Conservation (phyloP, 345 rosid genomes). For the Lenwebbia sp. region DNA sequence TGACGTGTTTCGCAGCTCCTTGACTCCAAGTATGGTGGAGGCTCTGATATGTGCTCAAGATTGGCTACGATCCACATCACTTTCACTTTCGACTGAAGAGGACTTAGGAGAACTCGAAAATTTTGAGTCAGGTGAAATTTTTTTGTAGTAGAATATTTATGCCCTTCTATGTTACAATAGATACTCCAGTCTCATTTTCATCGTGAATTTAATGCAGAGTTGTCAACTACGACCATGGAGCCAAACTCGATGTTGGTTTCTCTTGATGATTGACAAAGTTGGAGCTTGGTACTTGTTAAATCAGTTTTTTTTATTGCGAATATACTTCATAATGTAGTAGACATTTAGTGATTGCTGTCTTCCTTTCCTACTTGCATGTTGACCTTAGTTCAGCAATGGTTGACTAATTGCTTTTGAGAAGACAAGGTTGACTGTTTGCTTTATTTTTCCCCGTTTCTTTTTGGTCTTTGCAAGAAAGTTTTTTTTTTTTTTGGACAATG, state of each 20-base stretch:
- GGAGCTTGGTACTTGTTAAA: neutral
- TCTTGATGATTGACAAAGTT: neutral
- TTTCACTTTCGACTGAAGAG: neutral
- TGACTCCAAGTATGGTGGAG: slow-evolving; percentile 9
- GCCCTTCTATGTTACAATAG: neutral
- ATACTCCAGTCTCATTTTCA: neutral
- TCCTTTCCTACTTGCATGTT: neutral
- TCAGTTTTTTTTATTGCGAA: neutral
- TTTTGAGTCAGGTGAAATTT: neutral
- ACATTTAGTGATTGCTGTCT: neutral
- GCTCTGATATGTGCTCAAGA: slow-evolving; percentile 2
- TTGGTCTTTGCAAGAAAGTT: neutral
- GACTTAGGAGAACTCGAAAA: neutral
- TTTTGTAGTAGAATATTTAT: neutral
- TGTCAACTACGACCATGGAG: neutral
- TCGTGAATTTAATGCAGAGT: neutral
- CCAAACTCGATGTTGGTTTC: neutral
- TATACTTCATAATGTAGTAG: neutral
- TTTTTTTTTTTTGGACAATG: neutral
- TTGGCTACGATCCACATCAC: slow-evolving; percentile 1
- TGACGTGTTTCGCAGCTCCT: neutral
- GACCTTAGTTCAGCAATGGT: neutral
- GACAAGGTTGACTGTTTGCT: neutral
- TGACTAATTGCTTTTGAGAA: neutral
- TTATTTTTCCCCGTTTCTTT: neutral